Conservation (phyloP, 805 yeast genomes). For the Teunomyces kruisii region DNA sequence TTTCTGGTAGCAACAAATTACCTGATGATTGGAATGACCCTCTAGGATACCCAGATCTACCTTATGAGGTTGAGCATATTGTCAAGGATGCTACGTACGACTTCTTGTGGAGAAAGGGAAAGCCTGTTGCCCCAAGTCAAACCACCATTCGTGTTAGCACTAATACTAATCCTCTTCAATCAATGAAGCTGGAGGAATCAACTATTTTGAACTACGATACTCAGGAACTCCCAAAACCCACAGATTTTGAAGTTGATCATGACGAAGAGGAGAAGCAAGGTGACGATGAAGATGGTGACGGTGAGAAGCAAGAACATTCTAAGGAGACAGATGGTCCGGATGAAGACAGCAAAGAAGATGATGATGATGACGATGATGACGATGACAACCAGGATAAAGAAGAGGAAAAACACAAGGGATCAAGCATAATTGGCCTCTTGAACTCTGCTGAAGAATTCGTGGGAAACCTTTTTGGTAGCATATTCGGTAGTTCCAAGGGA, state of each 20-base stretch:
- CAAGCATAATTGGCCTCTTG: background rate
- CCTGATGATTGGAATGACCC: slow-evolving; percentile 49
- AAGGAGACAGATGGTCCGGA: background rate
- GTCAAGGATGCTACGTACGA: slow-evolving; percentile 56
- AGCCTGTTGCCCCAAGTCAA: background rate
- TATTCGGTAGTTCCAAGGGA: background rate
- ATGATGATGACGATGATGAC: too few relatives aligned
- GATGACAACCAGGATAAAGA: background rate
- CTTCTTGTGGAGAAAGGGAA: slow-evolving; percentile 27
- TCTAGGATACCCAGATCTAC: slow-evolving; percentile 49
- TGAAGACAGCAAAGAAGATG: background rate
- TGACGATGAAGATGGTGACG: background rate
- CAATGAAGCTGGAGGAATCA: slow-evolving; percentile 25
- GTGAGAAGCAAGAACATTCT: background rate
- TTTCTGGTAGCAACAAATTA: slow-evolving; percentile 29
- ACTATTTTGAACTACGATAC: slow-evolving; percentile 14
- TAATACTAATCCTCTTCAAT: slow-evolving; percentile 22
- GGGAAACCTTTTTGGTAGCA: background rate
- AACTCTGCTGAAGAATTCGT: background rate
- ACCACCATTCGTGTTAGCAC: slow-evolving; percentile 17
- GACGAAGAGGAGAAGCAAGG: background rate
- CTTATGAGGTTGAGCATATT: slow-evolving; percentile 44
- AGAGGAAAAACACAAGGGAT: background rate
- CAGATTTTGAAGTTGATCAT: slow-evolving; percentile 18
- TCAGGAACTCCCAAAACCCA: slow-evolving; percentile 25